Conservation (phyloP, 768 basidiomycete species). For the Hygrophoropsis aurantiaca region DNA sequence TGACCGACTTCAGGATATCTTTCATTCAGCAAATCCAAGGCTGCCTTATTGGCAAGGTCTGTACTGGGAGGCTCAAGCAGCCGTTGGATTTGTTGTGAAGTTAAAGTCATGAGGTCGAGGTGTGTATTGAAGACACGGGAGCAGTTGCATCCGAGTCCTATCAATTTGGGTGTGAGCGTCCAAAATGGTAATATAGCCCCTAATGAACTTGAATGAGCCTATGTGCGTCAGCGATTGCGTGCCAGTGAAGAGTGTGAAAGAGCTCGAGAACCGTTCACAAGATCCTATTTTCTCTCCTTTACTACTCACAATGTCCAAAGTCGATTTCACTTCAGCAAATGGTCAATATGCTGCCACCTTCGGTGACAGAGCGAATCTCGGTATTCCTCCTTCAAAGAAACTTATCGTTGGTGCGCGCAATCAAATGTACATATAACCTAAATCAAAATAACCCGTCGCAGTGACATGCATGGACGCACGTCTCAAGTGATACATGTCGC, state of each 20-base stretch:
- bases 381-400: conserved; percentile 42
- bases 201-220: too few species aligned
- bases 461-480: conserved; percentile 79
- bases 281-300: neutral
- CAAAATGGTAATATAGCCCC: too few species aligned
- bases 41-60: conserved; percentile 32
- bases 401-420: conserved; percentile 38
- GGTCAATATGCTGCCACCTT: conserved; percentile 46
- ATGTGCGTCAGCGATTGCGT: too few species aligned
- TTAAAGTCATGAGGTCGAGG: conserved; percentile 24
- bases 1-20: conserved; percentile 49
- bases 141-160: neutral
- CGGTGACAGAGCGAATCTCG: conserved; percentile 36
- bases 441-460: conserved; percentile 15
- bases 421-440: conserved; percentile 2
- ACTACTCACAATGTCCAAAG: conserved; percentile 11
- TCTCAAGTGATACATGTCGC: conserved; percentile 47
- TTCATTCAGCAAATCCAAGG: conserved; percentile 41
- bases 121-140: neutral
- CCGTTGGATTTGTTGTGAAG: conserved; percentile 44
- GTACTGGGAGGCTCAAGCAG: conserved; percentile 52
- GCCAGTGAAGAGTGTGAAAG: too few species aligned
- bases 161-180: too few species aligned
- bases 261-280: too few species aligned
- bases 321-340: conserved; percentile 42